Conservation (phyloP, 345 rosid species). For the Salix caprea region DNA sequence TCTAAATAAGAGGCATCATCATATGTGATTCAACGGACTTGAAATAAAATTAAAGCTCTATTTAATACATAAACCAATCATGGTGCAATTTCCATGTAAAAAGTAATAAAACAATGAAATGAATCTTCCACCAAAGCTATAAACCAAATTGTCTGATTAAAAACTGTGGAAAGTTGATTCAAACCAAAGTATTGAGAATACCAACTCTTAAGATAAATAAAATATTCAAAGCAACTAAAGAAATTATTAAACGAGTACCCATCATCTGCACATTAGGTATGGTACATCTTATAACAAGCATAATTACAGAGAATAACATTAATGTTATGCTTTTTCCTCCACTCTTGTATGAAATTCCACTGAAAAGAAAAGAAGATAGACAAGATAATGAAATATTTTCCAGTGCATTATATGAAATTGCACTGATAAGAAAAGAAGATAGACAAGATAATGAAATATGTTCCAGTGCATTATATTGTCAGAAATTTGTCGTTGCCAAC, state of each 20-base stretch:
- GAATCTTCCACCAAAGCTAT: constrained; percentile 9
- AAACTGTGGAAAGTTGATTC: background rate
- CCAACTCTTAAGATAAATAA: background rate
- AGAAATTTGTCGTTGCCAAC: background rate
- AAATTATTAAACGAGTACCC: background rate
- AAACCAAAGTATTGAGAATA: background rate
- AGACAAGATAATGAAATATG: background rate
- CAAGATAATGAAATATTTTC: background rate
- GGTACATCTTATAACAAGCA: background rate
- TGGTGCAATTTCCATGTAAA: constrained; percentile 12
- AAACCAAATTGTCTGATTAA: background rate
- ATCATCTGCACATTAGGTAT: background rate
- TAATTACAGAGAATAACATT: background rate
- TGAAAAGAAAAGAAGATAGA: background rate
- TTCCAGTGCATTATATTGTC: background rate
- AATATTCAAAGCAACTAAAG: background rate
- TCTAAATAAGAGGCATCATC: constrained; percentile 62
- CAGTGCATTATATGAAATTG: background rate
- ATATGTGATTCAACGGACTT: constrained; percentile 53
- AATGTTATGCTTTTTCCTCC: background rate
- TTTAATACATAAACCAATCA: constrained; percentile 15
- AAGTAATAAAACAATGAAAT: constrained; percentile 4
- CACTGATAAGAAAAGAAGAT: background rate
- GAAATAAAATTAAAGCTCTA: constrained; percentile 29
- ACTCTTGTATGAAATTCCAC: background rate